These are phyloP conservation scores for Vicia faba DNA, from an alignment of 306 rosid species.

Conservation along the genomic window DNA sequence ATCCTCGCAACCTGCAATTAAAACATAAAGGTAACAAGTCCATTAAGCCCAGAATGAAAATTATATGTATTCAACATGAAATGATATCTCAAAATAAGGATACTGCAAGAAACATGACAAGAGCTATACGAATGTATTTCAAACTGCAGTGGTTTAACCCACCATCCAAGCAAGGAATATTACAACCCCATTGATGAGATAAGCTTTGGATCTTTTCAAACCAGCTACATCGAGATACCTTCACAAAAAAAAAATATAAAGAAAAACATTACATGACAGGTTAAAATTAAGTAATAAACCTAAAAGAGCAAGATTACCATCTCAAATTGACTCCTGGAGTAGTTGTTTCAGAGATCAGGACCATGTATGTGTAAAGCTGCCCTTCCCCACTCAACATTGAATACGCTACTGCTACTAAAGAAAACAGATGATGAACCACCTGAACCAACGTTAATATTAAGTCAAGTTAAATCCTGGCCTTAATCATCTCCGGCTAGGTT, in stretches of 20 bases:
- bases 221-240: constrained; percentile 95
- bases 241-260: constrained; percentile 36
- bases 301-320: constrained; percentile 57
- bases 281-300: background rate
- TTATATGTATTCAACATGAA: background rate
- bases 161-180: constrained; percentile 96
- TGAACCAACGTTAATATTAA: constrained; percentile 49
- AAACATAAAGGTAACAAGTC: constrained; percentile 20
- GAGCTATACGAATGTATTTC: constrained; percentile 10
- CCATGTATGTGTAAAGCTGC: constrained; percentile 87
- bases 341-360: constrained; percentile 90
- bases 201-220: constrained; percentile 78
- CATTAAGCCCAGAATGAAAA: background rate
- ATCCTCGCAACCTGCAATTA: constrained; percentile 84
- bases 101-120: background rate
- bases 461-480: constrained; percentile 33
- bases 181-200: constrained; percentile 80
- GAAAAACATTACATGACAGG: background rate
- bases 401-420: constrained; percentile 72
- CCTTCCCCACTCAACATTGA: constrained; percentile 90
- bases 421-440: constrained; percentile 85
- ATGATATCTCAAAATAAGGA: constrained; percentile 2
- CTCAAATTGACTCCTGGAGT: constrained; percentile 96
- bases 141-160: constrained; percentile 37
- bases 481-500: constrained; percentile 37